Evolutionary conservation across 1,284 basidiomycete genomes (phyloP), one percentile per base, ranked within the genome.

Genomic region (Ustilago hordei): DNA sequence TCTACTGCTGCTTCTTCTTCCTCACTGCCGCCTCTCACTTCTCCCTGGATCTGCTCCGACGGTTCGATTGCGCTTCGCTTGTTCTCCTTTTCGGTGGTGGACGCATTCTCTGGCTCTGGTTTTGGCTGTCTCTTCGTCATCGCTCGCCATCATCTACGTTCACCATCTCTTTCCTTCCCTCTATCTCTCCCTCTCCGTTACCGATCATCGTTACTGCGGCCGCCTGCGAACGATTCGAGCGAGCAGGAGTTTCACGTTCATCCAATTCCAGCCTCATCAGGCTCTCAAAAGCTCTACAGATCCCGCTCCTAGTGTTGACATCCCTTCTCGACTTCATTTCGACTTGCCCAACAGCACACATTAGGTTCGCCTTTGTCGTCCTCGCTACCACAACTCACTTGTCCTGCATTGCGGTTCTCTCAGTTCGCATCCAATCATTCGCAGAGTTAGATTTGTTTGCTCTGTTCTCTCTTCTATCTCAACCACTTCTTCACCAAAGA

Each of bases 181-280:
- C 5, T 6, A n/a, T 8, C 23, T 28, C 8, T 13, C 45, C 45
- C 58, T 47, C 34, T 39, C 43, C 54, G 54, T 4, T 39, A 13
- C 43, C 39, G 38, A 28, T 28, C 45, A 54, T 61, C 59, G 55
- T 68, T 38, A 39, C 65, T 58, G 65, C 50, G 59, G 34, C 38
- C 55, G 2, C n/a, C 41, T 48, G 65, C 60, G 43, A 45, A 68
- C 55, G 60, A 48, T 62, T 45, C 38, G 48, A 62, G 55, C 55
- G 60, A 58, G 50, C 58, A 62, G 59, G 39, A 13, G 11, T 53
- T 36, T 31, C n/a, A 13, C 6, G 17, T 28, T 35, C 17, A 36
- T n/a, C 4, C 23, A 5, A 13, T 41, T 54, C 35, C n/a, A 52
- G 28, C 32, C 48, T 52, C n/a, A 50, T 52, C 48, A 15, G 43